Conservation (phyloP, 352 stramenopile species). For the Phytophthora tubulina region DNA sequence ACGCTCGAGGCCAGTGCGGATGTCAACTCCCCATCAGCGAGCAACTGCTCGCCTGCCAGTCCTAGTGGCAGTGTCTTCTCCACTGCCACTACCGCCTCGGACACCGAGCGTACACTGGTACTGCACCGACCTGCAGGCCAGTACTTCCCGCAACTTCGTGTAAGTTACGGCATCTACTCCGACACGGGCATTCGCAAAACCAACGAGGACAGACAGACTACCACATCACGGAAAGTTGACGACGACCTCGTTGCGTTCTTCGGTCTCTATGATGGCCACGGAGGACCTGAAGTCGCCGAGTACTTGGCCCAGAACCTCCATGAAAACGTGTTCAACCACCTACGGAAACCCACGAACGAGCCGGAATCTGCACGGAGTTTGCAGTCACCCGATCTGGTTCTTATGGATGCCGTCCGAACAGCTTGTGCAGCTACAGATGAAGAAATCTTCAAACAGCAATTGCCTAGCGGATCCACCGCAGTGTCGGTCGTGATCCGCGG, state of each 20-base stretch:
- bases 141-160: slow-evolving; percentile 57
- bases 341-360: slow-evolving; percentile 44
- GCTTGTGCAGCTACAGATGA: slow-evolving; percentile 76
- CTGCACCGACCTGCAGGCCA: slow-evolving; percentile 58
- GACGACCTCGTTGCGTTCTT: slow-evolving; percentile 83
- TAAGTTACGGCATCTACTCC: slow-evolving; percentile 80
- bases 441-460: slow-evolving; percentile 72
- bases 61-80: slow-evolving; percentile 77
- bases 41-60: slow-evolving; percentile 60
- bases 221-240: slow-evolving; percentile 52
- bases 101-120: slow-evolving; percentile 77
- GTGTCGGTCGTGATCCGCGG: slow-evolving; percentile 71
- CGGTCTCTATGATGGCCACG: slow-evolving; percentile 88
- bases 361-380: slow-evolving; percentile 36
- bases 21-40: slow-evolving; percentile 29
- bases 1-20: slow-evolving; percentile 52
- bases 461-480: slow-evolving; percentile 81
- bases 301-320: slow-evolving; percentile 74
- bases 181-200: slow-evolving; percentile 76
- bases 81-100: slow-evolving; percentile 76
- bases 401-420: slow-evolving; percentile 47
- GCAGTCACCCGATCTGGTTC: slow-evolving; percentile 28
- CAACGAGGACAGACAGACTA: slow-evolving; percentile 83
- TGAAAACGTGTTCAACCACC: slow-evolving; percentile 60
- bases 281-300: slow-evolving; percentile 72